Conservation (phyloP, 108 stramenopile species). For the Epipyxis sp. region DNA sequence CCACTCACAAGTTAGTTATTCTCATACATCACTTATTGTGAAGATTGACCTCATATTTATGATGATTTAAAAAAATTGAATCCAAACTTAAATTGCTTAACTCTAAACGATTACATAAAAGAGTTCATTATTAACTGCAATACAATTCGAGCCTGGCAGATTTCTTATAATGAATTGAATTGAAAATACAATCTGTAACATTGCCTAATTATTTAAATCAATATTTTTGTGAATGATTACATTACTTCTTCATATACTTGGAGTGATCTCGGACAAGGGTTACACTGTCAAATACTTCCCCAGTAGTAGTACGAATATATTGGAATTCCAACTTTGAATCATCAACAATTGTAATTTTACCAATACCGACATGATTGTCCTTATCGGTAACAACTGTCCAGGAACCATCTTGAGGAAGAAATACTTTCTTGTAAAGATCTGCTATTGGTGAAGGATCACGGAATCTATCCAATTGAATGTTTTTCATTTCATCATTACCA, state of each 20-base stretch:
- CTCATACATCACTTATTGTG: too few species aligned
- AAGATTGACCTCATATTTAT: too few species aligned
- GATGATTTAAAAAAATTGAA: too few species aligned
- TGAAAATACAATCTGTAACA: too few species aligned
- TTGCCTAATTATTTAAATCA: neutral
- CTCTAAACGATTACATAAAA: too few species aligned
- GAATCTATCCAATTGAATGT: neutral
- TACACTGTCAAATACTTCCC: slow-evolving; percentile 14
- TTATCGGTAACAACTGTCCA: slow-evolving; percentile 34
- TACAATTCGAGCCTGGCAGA: too few species aligned
- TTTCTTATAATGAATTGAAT: too few species aligned
- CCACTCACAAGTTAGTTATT: too few species aligned
- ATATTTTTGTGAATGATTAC: slow-evolving; percentile 7
- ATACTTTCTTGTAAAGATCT: neutral
- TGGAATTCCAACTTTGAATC: neutral
- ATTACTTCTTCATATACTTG: slow-evolving; percentile 11
- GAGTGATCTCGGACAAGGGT: slow-evolving; percentile 17
- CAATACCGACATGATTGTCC: slow-evolving; percentile 20
- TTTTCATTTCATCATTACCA: slow-evolving; percentile 32
- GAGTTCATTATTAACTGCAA: too few species aligned
- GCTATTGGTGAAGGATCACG: neutral
- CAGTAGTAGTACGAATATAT: slow-evolving; percentile 24
- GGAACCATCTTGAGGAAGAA: neutral
- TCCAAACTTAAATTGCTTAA: too few species aligned
- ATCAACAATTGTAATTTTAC: slow-evolving; percentile 5